phyloP scores from a whole-genome alignment of 1,139 yeast species.

The Lodderomyces beijingensis region DNA sequence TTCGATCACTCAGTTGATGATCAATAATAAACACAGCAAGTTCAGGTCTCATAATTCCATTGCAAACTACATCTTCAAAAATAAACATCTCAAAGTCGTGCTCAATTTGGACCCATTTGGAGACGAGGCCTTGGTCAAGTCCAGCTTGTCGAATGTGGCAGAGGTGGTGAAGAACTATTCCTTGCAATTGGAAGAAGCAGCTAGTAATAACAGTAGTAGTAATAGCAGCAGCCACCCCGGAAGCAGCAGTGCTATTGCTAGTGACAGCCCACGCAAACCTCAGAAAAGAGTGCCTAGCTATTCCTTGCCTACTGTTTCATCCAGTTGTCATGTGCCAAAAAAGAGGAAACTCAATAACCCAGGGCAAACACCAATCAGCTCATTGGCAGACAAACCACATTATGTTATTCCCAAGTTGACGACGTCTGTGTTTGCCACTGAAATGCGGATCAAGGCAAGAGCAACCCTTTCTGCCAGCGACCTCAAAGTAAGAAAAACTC shows the following conservation, averaged over 20 bases:
- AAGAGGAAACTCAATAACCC: too few species aligned
- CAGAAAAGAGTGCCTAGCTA: constrained; percentile 20
- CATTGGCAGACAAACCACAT: too few species aligned
- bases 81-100: constrained; percentile 19
- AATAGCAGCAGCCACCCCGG: constrained; percentile 1
- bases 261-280: too few species aligned
- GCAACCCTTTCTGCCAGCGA: too few species aligned
- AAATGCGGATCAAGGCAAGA: too few species aligned
- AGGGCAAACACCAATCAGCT: too few species aligned
- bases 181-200: too few species aligned
- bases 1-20: constrained; percentile 25
- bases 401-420: too few species aligned
- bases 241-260: not conserved
- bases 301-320: constrained; percentile 29
- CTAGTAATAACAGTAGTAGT: too few species aligned
- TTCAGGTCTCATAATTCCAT: constrained; percentile 27
- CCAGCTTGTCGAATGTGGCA: constrained; percentile 24
- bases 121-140: constrained; percentile 22
- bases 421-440: too few species aligned
- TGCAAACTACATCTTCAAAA: constrained; percentile 26
- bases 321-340: constrained; percentile 8
- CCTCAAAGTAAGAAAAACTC: too few species aligned
- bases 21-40: constrained; percentile 8
- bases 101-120: constrained; percentile 29
- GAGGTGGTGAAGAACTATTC: constrained; percentile 3